phyloP scores from a whole-genome alignment of 2,329 filamentous ascomycete species.

The Fusarium sarcochroum region DNA sequence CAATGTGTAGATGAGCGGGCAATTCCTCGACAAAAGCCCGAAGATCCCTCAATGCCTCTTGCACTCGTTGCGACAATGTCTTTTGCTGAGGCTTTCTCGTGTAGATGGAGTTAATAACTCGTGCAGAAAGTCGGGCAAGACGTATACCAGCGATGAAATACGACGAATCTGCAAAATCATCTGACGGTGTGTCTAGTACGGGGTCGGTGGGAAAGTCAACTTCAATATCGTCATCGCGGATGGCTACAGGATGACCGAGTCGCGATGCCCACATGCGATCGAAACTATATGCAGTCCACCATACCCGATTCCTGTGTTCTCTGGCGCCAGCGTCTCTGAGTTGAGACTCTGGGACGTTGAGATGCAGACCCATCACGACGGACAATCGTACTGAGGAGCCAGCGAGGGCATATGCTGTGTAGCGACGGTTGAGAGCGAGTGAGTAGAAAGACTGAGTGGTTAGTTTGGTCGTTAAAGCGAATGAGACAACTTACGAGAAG shows the following conservation, averaged over 20 bases:
- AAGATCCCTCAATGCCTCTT: slow-evolving; percentile 51
- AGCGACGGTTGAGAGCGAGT: slow-evolving; percentile 59
- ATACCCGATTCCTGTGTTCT: slow-evolving; percentile 59
- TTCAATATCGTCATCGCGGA: slow-evolving; percentile 63
- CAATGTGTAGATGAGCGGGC: slow-evolving; percentile 51
- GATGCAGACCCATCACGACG: slow-evolving; percentile 61
- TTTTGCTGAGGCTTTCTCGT: slow-evolving; percentile 48
- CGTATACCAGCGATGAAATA: slow-evolving; percentile 55
- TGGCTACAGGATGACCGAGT: slow-evolving; percentile 62
- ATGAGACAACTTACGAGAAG: slow-evolving; percentile 56
- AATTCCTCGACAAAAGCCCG: slow-evolving; percentile 51
- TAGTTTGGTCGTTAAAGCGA: fast-evolving
- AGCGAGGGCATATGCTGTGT: slow-evolving; percentile 60
- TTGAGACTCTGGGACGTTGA: slow-evolving; percentile 57
- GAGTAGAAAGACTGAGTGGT: slow-evolving; percentile 59
- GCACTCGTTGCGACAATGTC: slow-evolving; percentile 52
- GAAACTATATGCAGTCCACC: slow-evolving; percentile 61
- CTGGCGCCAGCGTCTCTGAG: slow-evolving; percentile 54
- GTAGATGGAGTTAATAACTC: slow-evolving; percentile 53
- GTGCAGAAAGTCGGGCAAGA: slow-evolving; percentile 53
- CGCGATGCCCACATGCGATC: slow-evolving; percentile 65
- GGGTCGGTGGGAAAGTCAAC: slow-evolving; percentile 58
- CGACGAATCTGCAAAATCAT: slow-evolving; percentile 53
- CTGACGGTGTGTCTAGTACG: slow-evolving; percentile 42
- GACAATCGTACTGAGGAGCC: slow-evolving; percentile 60